Conservation (phyloP, 306 rosid genomes). For the Rubus idaeus region DNA sequence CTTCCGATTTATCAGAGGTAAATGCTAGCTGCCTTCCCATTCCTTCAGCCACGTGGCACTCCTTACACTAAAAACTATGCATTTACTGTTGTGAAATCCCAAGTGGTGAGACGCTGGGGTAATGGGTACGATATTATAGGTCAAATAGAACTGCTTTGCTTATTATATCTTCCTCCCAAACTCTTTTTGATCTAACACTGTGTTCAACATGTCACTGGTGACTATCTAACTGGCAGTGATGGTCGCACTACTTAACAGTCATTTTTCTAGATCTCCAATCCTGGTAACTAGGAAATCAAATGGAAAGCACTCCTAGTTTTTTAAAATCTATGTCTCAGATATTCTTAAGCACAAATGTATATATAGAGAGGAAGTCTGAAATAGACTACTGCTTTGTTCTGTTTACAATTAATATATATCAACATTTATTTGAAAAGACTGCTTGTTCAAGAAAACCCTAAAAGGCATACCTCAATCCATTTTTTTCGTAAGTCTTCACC, state of each 20-base stretch:
- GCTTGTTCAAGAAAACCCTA: neutral
- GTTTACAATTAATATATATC: neutral
- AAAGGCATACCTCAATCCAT: constrained; percentile 82
- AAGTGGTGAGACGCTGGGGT: no score
- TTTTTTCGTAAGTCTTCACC: constrained; percentile 81
- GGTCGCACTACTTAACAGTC: neutral
- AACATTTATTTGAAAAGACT: neutral
- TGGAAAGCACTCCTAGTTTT: neutral
- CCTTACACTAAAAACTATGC: no score
- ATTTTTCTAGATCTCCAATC: neutral
- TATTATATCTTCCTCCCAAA: no score
- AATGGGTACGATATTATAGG: no score
- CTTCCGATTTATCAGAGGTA: no score
- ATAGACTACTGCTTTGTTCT: neutral
- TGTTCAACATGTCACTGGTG: neutral
- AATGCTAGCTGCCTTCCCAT: no score
- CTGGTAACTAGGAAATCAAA: neutral
- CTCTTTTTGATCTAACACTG: no score
- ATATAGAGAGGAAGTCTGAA: neutral
- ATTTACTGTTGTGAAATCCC: no score
- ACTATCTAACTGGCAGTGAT: neutral
- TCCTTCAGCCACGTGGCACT: no score
- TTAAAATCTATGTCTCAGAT: neutral
- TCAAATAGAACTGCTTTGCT: no score
- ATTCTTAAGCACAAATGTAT: neutral